Conservation (phyloP, 1,284 basidiomycete genomes). For the Crepidotus sp. region DNA sequence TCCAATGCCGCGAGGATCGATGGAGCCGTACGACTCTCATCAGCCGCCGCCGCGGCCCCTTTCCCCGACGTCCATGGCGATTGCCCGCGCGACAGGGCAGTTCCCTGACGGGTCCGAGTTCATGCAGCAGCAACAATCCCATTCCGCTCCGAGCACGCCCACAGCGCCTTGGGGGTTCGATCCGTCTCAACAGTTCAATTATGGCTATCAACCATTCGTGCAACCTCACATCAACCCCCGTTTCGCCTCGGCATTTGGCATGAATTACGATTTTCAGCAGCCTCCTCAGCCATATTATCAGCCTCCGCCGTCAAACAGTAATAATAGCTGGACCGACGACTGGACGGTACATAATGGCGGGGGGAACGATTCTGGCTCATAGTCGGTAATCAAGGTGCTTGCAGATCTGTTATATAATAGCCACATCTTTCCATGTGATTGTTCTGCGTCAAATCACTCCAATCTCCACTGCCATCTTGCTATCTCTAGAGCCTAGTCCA, state of each 20-base stretch:
- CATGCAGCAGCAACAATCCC: background rate
- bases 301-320: background rate
- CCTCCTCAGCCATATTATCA: slow-evolving; percentile 7
- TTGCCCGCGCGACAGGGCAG: slow-evolving; percentile 40
- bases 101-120: slow-evolving; percentile 23
- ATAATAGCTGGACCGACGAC: slow-evolving; percentile 21
- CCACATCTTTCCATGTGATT: slow-evolving; percentile 2
- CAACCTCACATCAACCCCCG: slow-evolving; percentile 79
- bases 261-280: slow-evolving; percentile 21
- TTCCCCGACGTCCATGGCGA: slow-evolving; percentile 40
- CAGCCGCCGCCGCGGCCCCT: slow-evolving; percentile 26
- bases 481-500: background rate
- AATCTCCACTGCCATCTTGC: too few relatives aligned
- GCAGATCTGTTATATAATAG: background rate
- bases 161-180: slow-evolving; percentile 16
- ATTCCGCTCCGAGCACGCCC: slow-evolving; percentile 3
- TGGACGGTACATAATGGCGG: slow-evolving; percentile 23
- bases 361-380: slow-evolving; percentile 5
- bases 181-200: slow-evolving; percentile 17
- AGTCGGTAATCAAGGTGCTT: background rate
- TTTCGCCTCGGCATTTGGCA: slow-evolving; percentile 51
- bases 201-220: slow-evolving; percentile 34
- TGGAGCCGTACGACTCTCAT: slow-evolving; percentile 24
- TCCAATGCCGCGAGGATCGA: background rate
- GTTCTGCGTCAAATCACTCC: too few relatives aligned